These are phyloP conservation scores for Hymenotorrendiella dingleyae DNA, from an alignment of 2,329 filamentous ascomycete species.

Conservation along the genomic window DNA sequence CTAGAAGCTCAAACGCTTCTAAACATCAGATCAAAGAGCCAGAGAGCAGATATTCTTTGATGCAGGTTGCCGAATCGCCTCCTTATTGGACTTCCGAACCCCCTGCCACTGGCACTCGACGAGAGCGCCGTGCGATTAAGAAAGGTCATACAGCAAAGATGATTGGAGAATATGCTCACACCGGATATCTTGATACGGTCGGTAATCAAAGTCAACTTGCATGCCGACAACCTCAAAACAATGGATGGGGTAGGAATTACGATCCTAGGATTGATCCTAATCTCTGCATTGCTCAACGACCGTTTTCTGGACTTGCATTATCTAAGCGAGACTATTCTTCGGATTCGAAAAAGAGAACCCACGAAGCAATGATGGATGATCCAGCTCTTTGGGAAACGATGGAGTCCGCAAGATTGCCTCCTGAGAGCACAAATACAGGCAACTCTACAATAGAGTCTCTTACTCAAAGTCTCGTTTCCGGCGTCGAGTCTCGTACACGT, in stretches of 20 bases:
- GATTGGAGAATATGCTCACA: slow-evolving; percentile 14
- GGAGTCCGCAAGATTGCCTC: slow-evolving; percentile 4
- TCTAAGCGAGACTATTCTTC: too few relatives aligned
- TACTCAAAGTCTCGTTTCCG: slow-evolving; percentile 16
- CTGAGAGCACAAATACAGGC: not conserved
- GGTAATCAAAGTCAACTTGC: slow-evolving; percentile 6
- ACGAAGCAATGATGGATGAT: not conserved
- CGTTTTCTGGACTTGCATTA: too few relatives aligned
- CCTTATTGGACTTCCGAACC: slow-evolving; percentile 14
- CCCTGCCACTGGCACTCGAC: not conserved
- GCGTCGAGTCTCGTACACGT: slow-evolving; percentile 35
- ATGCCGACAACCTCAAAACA: not conserved
- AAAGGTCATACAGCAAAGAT: not conserved
- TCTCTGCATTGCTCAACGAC: slow-evolving; percentile 2
- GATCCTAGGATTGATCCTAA: slow-evolving; percentile 19
- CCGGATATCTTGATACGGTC: slow-evolving; percentile 14
- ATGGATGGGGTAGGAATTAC: slow-evolving; percentile 9
- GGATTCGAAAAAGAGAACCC: not conserved
- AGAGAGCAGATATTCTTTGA: slow-evolving; percentile 16
- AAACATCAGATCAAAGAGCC: slow-evolving; percentile 2
- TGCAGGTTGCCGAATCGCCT: slow-evolving; percentile 19
- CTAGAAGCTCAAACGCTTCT: slow-evolving; percentile 12
- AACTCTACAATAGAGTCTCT: slow-evolving; percentile 15
- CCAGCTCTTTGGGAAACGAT: slow-evolving; percentile 3
- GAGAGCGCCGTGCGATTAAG: not conserved